Evolutionary conservation across 2,329 filamentous ascomycete genomes (phyloP), one percentile per base, ranked within the genome.

Genomic region (Calonectria hongkongensis): DNA sequence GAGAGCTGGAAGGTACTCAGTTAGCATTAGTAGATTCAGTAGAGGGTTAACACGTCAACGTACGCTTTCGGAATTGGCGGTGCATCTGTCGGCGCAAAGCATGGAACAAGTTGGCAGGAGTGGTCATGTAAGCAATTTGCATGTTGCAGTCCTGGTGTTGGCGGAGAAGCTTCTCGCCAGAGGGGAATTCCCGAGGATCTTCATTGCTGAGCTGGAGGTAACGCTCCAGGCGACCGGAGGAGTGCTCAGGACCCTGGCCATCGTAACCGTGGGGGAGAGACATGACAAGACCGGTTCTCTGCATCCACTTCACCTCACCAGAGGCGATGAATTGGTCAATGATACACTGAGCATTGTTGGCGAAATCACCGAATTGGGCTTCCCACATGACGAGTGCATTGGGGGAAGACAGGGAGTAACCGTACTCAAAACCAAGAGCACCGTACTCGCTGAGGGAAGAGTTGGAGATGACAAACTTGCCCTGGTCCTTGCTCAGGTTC

Each of bases 111-210:
- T 99, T 99, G 77, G 96, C 91, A 33, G 97, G 97, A 58, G 94
- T 94, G n/a, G 97, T 99, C 92, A 97, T 96, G 89, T 97, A 98
- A 69, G 93, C 95, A 84, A 99, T 94, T 88, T 99, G 97, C 92
- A 99, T 98, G 88, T 99, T 99, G 90, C 95, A 98, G 87, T 99
- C 97, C 88, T 99, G 97, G 88, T 99, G 97, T 87, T 98, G 97
- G 79, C 97, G 95, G 68, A 97, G 93, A 73, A 98, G 92, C 89
- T 97, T 98, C 78, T 98, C 95, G 39, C 91, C 89, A 2, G 92
- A 89, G 66, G 97, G 97, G 92, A 95, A 99, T 81, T 97, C 91
- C 76, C 97, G 94, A 70, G 97, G 96, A 83, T 99, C 97, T 85
- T 99, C 97, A 86, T 98, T 98, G 87, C 94, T 97, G 73, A 99